Evolutionary conservation across 2,329 filamentous ascomycete genomes (phyloP), one percentile per base, ranked within the genome.

Genomic region (Paecilomyces fulvus): DNA sequence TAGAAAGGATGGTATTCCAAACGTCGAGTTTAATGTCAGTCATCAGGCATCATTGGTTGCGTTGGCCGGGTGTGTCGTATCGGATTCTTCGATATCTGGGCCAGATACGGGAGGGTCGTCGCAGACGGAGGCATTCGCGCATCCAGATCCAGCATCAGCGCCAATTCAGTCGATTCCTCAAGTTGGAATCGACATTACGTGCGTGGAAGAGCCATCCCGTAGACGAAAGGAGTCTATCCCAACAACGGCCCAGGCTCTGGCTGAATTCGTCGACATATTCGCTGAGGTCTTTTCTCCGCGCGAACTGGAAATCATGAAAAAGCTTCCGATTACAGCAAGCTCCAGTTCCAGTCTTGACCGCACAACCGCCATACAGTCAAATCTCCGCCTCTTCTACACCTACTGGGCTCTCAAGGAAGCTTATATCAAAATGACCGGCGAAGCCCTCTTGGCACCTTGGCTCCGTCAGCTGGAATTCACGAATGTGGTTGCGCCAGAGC

Each of bases 331-430:
- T 8, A 14, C 8, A n/a, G n/a, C n/a, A 6, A 25, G 23, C 23
- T 3, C 21, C 14, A 51, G 30, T 17, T 23, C 20, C 23, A 67
- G 75, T 55, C 64, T 72, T 58, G 59, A 71, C 30, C 70, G 81
- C 1, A 65, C 64, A 33, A 56, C 61, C 65, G 62, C 78, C 46
- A 76, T 83, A n/a, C 76, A 80, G 33, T 78, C 80, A 17, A 82
- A 84, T 52, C 66, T 85, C 20, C 75, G 84, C 0, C 73, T 82
- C 1, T 87, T 87, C 66, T 87, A 85, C 61, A 79, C 83, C 0
- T 84, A 80, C 64, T 87, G 83, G 80, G 82, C 80, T 61, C 78
- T 84, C 56, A 86, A 86, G 64, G 84, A 87, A 64, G 82, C 84
- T 0, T 86, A 85, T 68, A 81, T 86, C 65, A 87, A 86, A 71